These are phyloP conservation scores for Solanum etuberosum DNA, from an alignment of 257 asterid genomes.

Conservation along the genomic window DNA sequence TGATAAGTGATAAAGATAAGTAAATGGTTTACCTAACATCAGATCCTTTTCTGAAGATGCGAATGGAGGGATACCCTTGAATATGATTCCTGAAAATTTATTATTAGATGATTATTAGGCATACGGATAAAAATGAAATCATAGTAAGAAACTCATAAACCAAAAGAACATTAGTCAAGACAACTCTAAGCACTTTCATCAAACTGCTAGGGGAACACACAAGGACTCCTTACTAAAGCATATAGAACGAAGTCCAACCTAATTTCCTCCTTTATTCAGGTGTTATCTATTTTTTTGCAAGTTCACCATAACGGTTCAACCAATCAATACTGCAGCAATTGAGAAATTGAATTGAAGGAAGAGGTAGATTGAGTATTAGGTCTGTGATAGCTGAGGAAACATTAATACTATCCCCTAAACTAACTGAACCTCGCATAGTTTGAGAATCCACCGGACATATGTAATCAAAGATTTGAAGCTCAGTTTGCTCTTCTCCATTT, in stretches of 20 bases:
- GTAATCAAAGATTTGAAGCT: neutral
- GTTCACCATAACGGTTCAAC: neutral
- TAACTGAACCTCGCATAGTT: neutral
- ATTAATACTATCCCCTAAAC: neutral
- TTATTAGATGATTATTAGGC: slow-evolving; percentile 1
- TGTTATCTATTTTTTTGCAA: neutral
- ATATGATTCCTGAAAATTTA: slow-evolving; percentile 72
- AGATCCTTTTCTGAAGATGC: slow-evolving; percentile 84
- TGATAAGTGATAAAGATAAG: neutral
- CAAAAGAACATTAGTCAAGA: neutral
- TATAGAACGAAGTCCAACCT: neutral
- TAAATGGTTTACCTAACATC: slow-evolving; percentile 51
- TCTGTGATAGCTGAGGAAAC: neutral
- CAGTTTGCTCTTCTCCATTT: neutral
- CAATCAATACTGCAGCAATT: neutral
- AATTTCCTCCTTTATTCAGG: neutral
- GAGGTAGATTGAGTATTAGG: neutral
- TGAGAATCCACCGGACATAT: neutral
- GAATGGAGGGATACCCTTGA: slow-evolving; percentile 93
- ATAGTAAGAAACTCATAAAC: neutral
- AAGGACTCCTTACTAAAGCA: neutral
- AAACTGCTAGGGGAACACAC: neutral
- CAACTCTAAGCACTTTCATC: neutral
- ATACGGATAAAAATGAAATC: slow-evolving; percentile 1
- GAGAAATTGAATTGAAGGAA: neutral